phyloP scores from a whole-genome alignment of 2,329 filamentous ascomycete species.

The Dryadomyces quercivorus region DNA sequence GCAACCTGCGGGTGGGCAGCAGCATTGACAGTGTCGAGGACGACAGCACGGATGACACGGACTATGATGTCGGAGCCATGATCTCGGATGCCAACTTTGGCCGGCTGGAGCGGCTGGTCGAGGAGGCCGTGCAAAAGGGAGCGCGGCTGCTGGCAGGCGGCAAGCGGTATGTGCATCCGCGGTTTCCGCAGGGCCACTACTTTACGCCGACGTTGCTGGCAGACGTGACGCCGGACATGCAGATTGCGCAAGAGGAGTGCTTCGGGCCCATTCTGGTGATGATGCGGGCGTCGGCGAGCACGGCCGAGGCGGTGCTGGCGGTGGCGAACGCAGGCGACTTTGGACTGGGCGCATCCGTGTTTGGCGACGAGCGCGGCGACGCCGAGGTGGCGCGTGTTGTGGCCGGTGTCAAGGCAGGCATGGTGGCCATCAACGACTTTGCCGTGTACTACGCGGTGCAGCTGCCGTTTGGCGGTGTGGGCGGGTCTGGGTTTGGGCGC shows the following conservation, averaged over 20 bases:
- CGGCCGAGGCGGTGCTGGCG: slow-evolving; percentile 50
- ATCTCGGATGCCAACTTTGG: slow-evolving; percentile 69
- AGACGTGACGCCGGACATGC: slow-evolving; percentile 80
- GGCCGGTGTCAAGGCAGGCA: slow-evolving; percentile 61
- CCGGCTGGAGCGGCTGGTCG: slow-evolving; percentile 63
- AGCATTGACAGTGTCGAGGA: not conserved
- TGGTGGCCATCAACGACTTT: slow-evolving; percentile 95
- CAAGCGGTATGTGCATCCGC: slow-evolving; percentile 55
- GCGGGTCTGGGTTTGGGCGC: slow-evolving; percentile 79
- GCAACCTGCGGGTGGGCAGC: slow-evolving; percentile 57
- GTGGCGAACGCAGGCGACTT: slow-evolving; percentile 79
- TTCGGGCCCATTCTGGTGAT: slow-evolving; percentile 86
- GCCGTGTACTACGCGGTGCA: slow-evolving; percentile 87
- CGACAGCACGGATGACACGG: slow-evolving; percentile 7
- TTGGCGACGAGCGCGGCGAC: slow-evolving; percentile 50
- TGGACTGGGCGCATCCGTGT: slow-evolving; percentile 80
- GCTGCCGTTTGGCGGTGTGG: slow-evolving; percentile 85
- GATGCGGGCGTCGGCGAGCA: slow-evolving; percentile 57
- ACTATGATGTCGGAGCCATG: slow-evolving; percentile 78
- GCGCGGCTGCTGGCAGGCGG: slow-evolving; percentile 76
- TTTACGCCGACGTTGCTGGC: slow-evolving; percentile 82
- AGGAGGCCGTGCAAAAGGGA: slow-evolving; percentile 64
- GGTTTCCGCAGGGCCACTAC: slow-evolving; percentile 72
- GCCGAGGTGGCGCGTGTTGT: slow-evolving; percentile 53
- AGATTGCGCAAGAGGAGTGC: slow-evolving; percentile 78